phyloP scores from a whole-genome alignment of 208 protist species.

The Tritrichomonas musculus region DNA sequence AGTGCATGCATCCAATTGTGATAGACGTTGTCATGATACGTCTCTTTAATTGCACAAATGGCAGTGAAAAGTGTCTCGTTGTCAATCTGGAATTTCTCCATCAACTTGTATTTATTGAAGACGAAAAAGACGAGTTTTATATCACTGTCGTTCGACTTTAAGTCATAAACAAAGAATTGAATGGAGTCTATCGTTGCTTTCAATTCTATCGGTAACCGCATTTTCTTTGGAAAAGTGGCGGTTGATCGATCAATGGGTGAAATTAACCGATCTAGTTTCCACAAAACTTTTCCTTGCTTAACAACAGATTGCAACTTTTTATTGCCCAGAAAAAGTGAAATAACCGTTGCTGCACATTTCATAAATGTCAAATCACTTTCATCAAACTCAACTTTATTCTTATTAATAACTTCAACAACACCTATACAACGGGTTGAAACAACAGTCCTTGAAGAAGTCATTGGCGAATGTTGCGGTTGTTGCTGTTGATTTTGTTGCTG shows the following conservation, averaged over 20 bases:
- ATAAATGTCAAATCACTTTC: background rate
- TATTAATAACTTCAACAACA: background rate
- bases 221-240: background rate
- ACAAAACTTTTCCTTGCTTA: background rate
- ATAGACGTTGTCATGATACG: slow-evolving; percentile 55
- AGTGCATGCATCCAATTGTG: slow-evolving; percentile 63
- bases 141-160: background rate
- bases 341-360: background rate
- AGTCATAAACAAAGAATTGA: background rate
- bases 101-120: slow-evolving; percentile 33
- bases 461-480: too few relatives aligned
- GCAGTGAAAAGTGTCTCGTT: slow-evolving; percentile 20
- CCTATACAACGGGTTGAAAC: background rate
- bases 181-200: background rate
- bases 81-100: slow-evolving; percentile 38
- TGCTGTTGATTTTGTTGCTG: too few relatives aligned
- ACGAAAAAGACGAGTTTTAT: background rate
- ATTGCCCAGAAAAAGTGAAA: background rate
- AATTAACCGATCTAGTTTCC: background rate
- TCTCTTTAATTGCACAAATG: background rate
- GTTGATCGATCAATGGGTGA: background rate
- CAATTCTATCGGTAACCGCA: background rate
- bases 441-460: too few relatives aligned
- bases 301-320: background rate
- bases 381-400: background rate